Evolutionary conservation across 345 rosid genomes (phyloP).

Genomic region (Lenwebbia sp.): DNA sequence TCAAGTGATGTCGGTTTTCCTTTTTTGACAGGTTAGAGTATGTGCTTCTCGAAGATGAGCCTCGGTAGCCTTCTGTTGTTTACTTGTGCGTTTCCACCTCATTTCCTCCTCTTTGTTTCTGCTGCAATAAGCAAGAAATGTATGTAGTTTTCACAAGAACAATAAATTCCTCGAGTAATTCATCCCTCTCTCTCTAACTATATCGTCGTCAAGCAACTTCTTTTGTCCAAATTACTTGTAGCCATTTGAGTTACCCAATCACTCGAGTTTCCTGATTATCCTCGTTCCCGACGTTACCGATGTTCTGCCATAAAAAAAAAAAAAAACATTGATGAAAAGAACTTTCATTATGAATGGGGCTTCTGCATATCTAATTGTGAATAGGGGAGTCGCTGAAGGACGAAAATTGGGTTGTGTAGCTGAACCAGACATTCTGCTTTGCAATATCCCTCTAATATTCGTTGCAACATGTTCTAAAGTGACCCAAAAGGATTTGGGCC

Average conservation of each 20-base stretch:
- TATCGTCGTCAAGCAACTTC: not conserved
- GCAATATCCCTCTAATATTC: not conserved
- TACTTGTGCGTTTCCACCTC: not conserved
- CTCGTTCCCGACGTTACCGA: not conserved
- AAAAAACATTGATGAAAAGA: not conserved
- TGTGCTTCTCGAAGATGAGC: not conserved
- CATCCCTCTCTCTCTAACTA: not conserved
- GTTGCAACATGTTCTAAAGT: not conserved
- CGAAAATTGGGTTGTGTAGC: not conserved
- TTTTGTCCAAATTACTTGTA: not conserved
- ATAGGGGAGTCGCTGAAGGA: not conserved
- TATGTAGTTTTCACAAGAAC: not conserved
- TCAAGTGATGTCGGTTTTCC: not conserved
- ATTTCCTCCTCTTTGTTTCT: not conserved
- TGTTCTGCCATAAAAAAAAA: not conserved
- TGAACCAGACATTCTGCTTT: not conserved
- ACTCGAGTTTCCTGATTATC: not conserved
- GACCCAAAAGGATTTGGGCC: not conserved
- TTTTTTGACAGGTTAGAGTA: not conserved
- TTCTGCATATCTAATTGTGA: too few relatives aligned
- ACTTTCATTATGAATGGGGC: not conserved
- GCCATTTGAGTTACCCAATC: not conserved
- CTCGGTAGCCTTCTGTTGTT: not conserved
- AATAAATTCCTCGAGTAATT: not conserved
- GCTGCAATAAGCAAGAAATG: not conserved